Evolutionary conservation across 768 basidiomycete genomes (phyloP).

Genomic region (Mycena chlorophos): DNA sequence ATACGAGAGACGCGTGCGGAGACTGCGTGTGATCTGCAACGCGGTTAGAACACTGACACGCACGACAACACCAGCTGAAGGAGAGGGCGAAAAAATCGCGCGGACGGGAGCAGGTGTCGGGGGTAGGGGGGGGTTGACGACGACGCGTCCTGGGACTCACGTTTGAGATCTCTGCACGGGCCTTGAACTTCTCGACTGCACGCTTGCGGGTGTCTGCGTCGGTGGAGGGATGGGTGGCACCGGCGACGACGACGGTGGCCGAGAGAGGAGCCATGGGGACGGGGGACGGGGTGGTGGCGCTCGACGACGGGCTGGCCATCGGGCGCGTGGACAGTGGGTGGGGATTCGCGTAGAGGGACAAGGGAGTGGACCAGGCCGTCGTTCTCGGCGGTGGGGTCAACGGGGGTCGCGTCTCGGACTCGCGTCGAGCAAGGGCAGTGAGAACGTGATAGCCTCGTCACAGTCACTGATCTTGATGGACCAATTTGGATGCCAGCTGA

Average conservation of each 20-base stretch:
- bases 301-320: slow-evolving; percentile 82
- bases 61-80: slow-evolving; percentile 19
- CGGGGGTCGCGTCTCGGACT: not conserved
- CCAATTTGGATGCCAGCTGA: no score
- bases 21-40: slow-evolving; percentile 72
- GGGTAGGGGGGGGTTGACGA: slow-evolving; percentile 26
- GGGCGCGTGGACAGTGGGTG: slow-evolving; percentile 29
- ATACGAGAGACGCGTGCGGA: slow-evolving; percentile 79
- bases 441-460: no score
- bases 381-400: not conserved
- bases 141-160: slow-evolving; percentile 66
- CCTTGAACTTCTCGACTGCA: slow-evolving; percentile 74
- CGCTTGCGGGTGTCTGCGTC: slow-evolving; percentile 65
- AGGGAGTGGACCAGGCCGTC: not conserved
- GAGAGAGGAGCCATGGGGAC: slow-evolving; percentile 54
- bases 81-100: slow-evolving; percentile 14
- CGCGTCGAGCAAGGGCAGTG: no score
- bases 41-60: slow-evolving; percentile 39
- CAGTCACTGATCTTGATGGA: no score
- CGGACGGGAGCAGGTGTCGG: slow-evolving; percentile 8
- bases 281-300: slow-evolving; percentile 81
- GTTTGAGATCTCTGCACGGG: slow-evolving; percentile 77
- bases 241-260: slow-evolving; percentile 36
- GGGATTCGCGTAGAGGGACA: not conserved
- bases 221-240: slow-evolving; percentile 38